Conservation (phyloP, 2,329 filamentous ascomycete genomes). For the Verticillium zaregamsianum region DNA sequence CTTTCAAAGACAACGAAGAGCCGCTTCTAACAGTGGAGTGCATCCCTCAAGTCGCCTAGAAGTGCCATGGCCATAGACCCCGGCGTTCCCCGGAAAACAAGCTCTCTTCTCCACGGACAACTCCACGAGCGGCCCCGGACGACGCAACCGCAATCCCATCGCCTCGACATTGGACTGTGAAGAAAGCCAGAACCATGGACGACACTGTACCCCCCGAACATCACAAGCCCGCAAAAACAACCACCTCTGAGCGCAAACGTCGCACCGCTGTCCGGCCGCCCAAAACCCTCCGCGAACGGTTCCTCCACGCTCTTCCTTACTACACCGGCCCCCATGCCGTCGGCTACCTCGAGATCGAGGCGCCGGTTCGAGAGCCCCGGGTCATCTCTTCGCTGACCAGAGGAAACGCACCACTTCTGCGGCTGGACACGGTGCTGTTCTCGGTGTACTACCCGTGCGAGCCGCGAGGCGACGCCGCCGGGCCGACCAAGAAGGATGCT, state of each 20-base stretch:
- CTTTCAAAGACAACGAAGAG: no score
- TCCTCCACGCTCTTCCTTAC: slow-evolving; percentile 47
- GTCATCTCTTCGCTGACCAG: slow-evolving; percentile 36
- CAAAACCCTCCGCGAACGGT: slow-evolving; percentile 29
- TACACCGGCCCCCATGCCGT: slow-evolving; percentile 65
- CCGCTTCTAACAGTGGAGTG: background rate
- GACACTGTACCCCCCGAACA: background rate
- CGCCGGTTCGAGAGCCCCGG: slow-evolving; percentile 44
- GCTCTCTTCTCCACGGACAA: background rate
- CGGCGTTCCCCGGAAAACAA: background rate
- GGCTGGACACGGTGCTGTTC: slow-evolving; percentile 55
- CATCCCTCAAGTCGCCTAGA: background rate
- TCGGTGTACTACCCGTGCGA: slow-evolving; percentile 62
- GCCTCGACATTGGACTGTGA: background rate
- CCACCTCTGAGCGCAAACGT: slow-evolving; percentile 1
- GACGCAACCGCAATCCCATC: background rate
- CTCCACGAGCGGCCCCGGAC: background rate
- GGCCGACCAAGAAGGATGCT: slow-evolving; percentile 19
- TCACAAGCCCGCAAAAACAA: background rate
- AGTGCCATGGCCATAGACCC: background rate
- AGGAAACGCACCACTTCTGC: slow-evolving; percentile 32
- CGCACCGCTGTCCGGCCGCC: slow-evolving; percentile 20
- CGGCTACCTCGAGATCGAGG: slow-evolving; percentile 63
- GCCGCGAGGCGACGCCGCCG: slow-evolving; percentile 17
- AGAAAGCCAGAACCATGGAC: background rate